Percentiles rank a stretch among this genome's conserved stretches.
These are phyloP conservation scores for Rhizopogon roseolus DNA, from an alignment of 768 basidiomycete genomes.

Conservation along the genomic window DNA sequence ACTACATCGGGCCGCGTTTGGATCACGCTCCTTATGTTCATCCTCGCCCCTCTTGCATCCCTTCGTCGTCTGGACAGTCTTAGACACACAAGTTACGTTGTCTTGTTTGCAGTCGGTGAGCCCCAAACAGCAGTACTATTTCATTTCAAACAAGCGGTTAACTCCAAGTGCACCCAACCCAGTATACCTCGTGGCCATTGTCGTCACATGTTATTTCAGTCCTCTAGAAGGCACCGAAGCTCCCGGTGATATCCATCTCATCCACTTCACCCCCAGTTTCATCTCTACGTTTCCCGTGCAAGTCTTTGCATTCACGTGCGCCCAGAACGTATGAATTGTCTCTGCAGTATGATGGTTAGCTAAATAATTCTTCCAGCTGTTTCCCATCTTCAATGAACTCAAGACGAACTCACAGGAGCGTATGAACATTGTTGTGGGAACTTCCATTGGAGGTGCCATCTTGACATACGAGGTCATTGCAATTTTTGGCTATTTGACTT, in stretches of 20 bases:
- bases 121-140: slow-evolving; percentile 9
- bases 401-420: slow-evolving; percentile 71
- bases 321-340: slow-evolving; percentile 70
- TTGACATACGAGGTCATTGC: slow-evolving; percentile 87
- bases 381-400: slow-evolving; percentile 93
- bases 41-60: slow-evolving; percentile 80
- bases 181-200: slow-evolving; percentile 79
- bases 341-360: slow-evolving; percentile 1
- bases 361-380: slow-evolving; percentile 49
- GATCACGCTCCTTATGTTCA: slow-evolving; percentile 72
- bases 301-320: slow-evolving; percentile 89
- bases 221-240: slow-evolving; percentile 61
- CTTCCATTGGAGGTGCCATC: slow-evolving; percentile 82
- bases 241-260: slow-evolving; percentile 62
- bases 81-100: slow-evolving; percentile 87
- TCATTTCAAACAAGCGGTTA: background rate
- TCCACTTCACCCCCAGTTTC: slow-evolving; percentile 75
- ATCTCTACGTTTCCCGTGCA: slow-evolving; percentile 89
- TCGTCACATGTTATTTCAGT: slow-evolving; percentile 74
- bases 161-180: background rate
- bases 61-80: slow-evolving; percentile 80
- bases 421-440: slow-evolving; percentile 84
- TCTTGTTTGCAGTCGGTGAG: slow-evolving; percentile 84
- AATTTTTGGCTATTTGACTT: slow-evolving; percentile 88
- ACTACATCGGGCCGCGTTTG: slow-evolving; percentile 74